A percentile compares a stretch with the other conserved stretches of the same genome.
Evolutionary conservation across 2,329 filamentous ascomycete species (phyloP).

Genomic region (Venturia aucupariae): DNA sequence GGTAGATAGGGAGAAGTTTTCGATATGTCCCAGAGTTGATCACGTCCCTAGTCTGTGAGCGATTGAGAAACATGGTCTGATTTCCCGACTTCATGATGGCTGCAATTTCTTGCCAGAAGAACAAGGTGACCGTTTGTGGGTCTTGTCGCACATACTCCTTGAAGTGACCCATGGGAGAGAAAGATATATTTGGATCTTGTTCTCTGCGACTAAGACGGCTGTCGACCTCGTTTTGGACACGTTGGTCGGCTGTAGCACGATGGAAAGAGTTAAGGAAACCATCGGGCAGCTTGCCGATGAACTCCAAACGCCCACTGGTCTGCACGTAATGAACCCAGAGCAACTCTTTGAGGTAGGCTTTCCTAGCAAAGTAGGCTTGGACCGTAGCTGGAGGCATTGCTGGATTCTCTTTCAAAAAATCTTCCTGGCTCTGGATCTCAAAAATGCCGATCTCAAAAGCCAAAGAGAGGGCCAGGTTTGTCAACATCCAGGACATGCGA

Average conservation of each 20-base stretch:
- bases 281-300: slow-evolving; percentile 82
- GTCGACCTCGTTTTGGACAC: neutral
- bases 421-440: slow-evolving; percentile 71
- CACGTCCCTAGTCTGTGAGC: slow-evolving; percentile 78
- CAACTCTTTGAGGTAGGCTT: slow-evolving; percentile 72
- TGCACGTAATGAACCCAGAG: slow-evolving; percentile 88
- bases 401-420: slow-evolving; percentile 30
- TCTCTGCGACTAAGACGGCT: neutral
- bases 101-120: slow-evolving; percentile 80
- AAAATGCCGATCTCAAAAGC: slow-evolving; percentile 94
- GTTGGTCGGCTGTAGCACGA: slow-evolving; percentile 16
- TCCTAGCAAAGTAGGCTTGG: slow-evolving; percentile 65
- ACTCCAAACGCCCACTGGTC: slow-evolving; percentile 82
- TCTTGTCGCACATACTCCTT: neutral
- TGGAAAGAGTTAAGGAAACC: slow-evolving; percentile 35
- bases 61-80: slow-evolving; percentile 75
- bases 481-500: slow-evolving; percentile 95
- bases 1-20: slow-evolving; percentile 69
- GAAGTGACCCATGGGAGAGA: slow-evolving; percentile 6
- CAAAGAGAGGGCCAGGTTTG: slow-evolving; percentile 81
- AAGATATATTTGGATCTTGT: neutral
- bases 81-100: slow-evolving; percentile 89
- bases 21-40: slow-evolving; percentile 82
- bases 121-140: neutral
- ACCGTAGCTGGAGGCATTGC: slow-evolving; percentile 36